Conservation (phyloP, 164 flowering plant genomes). For the Macadamia tetraphylla region DNA sequence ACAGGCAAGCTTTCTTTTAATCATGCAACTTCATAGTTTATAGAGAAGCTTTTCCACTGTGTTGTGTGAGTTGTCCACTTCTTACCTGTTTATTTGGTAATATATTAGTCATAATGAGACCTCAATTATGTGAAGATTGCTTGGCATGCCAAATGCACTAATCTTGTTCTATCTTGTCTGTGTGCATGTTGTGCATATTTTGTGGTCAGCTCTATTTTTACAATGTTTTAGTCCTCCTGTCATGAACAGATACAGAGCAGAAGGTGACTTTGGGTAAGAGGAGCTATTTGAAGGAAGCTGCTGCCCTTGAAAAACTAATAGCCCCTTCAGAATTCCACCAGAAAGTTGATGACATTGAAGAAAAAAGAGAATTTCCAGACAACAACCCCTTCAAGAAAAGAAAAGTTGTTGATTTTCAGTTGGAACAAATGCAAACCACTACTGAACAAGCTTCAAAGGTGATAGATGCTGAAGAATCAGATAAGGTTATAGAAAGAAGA, state of each 20-base stretch:
- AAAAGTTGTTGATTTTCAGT: slow-evolving; percentile 19
- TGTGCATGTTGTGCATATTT: background rate
- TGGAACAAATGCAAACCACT: slow-evolving; percentile 5
- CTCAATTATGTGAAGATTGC: too few relatives aligned
- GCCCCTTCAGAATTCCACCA: slow-evolving; percentile 8
- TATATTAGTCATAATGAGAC: too few relatives aligned
- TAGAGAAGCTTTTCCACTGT: background rate
- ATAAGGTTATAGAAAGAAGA: too few relatives aligned
- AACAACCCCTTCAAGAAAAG: slow-evolving; percentile 70
- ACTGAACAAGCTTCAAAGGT: slow-evolving; percentile 6
- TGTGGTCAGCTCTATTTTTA: background rate
- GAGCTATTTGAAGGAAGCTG: slow-evolving; percentile 33
- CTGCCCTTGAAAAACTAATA: slow-evolving; percentile 38
- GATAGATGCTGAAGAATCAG: slow-evolving; percentile 5
- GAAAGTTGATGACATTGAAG: background rate
- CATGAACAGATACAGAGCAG: slow-evolving; percentile 21
- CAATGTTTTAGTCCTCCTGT: background rate
- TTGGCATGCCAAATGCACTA: too few relatives aligned
- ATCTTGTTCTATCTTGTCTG: background rate
- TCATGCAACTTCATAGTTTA: background rate
- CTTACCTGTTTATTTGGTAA: too few relatives aligned
- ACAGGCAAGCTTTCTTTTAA: slow-evolving; percentile 27
- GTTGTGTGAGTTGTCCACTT: too few relatives aligned
- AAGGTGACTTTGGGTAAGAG: slow-evolving; percentile 14
- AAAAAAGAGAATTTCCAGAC: slow-evolving; percentile 26